Percentiles rank a stretch among this genome's conserved stretches.
These are phyloP conservation scores for Leishmania major DNA, from an alignment of 208 protist species.

Conservation along the genomic window DNA sequence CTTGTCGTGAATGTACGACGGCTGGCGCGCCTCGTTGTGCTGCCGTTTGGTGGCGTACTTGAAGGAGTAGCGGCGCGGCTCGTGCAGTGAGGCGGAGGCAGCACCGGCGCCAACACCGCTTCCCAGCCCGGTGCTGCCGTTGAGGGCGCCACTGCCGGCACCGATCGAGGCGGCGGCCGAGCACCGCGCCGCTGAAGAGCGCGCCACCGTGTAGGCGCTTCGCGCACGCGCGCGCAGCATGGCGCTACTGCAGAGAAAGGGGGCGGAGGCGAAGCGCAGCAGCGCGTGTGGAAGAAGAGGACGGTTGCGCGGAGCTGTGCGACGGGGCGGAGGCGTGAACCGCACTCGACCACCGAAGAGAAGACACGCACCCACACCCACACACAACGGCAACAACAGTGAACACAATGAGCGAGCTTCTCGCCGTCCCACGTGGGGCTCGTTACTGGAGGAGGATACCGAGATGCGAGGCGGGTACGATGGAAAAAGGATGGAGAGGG, in stretches of 20 bases:
- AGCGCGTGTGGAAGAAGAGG: no score
- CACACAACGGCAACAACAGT: background rate
- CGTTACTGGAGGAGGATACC: background rate
- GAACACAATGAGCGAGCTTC: background rate
- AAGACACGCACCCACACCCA: background rate
- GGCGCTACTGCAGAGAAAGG: background rate
- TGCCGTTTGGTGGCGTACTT: slow-evolving; percentile 86
- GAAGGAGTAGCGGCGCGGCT: slow-evolving; percentile 80
- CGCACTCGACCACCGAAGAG: background rate
- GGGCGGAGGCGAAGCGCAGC: no score
- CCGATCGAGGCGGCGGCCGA: slow-evolving; percentile 17
- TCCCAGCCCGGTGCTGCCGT: background rate
- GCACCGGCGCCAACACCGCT: background rate
- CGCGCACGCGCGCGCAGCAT: slow-evolving; percentile 33
- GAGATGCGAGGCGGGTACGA: background rate
- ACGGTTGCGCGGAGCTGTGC: no score
- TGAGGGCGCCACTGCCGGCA: background rate
- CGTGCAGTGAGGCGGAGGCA: slow-evolving; percentile 19
- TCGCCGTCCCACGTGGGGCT: background rate
- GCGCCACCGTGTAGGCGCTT: slow-evolving; percentile 17
- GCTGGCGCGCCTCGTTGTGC: slow-evolving; percentile 82
- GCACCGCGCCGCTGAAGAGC: slow-evolving; percentile 24
- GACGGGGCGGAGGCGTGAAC: no score
- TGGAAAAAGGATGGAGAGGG: background rate
- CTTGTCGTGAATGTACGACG: slow-evolving; percentile 87